Conservation (phyloP, 768 basidiomycete genomes). For the Termitomyces eurrhizus region DNA sequence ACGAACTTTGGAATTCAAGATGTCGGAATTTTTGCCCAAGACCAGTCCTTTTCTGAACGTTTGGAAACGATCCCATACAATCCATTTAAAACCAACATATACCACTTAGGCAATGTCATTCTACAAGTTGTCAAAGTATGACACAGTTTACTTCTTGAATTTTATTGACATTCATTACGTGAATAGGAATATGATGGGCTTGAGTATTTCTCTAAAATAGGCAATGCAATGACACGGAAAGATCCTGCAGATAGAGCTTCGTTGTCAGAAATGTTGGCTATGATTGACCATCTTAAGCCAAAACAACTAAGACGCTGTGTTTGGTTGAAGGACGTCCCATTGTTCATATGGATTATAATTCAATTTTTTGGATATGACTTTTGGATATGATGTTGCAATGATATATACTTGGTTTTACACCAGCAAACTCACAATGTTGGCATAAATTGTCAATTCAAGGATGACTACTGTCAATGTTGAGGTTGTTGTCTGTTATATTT, state of each 20-base stretch:
- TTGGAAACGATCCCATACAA: slow-evolving; percentile 19
- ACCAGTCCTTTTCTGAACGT: slow-evolving; percentile 37
- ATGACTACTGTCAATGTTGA: too few relatives aligned
- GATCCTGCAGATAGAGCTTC: background rate
- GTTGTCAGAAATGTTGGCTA: background rate
- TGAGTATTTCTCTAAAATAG: background rate
- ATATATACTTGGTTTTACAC: too few relatives aligned
- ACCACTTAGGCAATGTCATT: slow-evolving; percentile 34
- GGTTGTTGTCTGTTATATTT: too few relatives aligned
- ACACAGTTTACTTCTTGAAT: too few relatives aligned
- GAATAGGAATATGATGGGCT: background rate
- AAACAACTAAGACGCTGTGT: background rate
- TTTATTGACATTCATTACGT: background rate
- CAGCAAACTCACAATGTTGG: too few relatives aligned
- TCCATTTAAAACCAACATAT: slow-evolving; percentile 41
- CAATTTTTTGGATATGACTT: background rate
- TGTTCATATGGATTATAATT: background rate
- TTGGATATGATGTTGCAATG: background rate
- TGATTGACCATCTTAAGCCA: background rate
- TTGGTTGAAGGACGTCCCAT: background rate
- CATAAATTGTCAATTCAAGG: too few relatives aligned
- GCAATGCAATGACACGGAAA: background rate
- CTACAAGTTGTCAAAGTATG: background rate
- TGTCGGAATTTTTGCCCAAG: slow-evolving; percentile 32
- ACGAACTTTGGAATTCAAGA: slow-evolving; percentile 20